Evolutionary conservation across 352 stramenopile genomes (phyloP).

Genomic region (Phytophthora rubi): DNA sequence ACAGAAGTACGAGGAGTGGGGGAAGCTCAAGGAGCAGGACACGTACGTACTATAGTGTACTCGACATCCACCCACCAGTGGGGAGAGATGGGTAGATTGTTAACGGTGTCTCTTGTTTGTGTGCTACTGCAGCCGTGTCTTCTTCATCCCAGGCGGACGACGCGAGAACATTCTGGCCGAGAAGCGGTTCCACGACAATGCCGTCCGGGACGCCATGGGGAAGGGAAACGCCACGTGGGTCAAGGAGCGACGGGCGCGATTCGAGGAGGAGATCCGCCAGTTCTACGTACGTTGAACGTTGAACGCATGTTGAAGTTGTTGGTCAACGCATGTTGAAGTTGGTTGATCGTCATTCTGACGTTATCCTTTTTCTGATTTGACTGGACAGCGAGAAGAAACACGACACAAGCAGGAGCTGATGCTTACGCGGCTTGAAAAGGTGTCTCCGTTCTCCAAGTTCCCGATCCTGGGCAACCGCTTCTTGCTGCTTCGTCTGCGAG

Average conservation of each 20-base stretch:
- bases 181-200: slow-evolving; percentile 76
- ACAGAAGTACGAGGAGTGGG: slow-evolving; percentile 65
- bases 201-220: slow-evolving; percentile 50
- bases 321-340: slow-evolving; percentile 3
- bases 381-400: slow-evolving; percentile 66
- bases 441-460: slow-evolving; percentile 77
- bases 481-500: slow-evolving; percentile 63
- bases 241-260: slow-evolving; percentile 49
- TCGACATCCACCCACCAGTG: background rate
- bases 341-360: slow-evolving; percentile 15
- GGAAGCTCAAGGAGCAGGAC: slow-evolving; percentile 58
- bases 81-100: background rate
- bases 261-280: slow-evolving; percentile 57
- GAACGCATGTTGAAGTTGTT: slow-evolving; percentile 1
- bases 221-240: slow-evolving; percentile 64
- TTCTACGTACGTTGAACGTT: slow-evolving; percentile 57
- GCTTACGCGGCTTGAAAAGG: slow-evolving; percentile 76
- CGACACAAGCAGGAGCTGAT: slow-evolving; percentile 81
- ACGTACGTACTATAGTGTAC: slow-evolving; percentile 38
- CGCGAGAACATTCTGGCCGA: slow-evolving; percentile 70
- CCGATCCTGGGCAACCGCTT: slow-evolving; percentile 77
- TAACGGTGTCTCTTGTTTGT: slow-evolving; percentile 14
- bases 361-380: slow-evolving; percentile 11
- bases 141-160: slow-evolving; percentile 68
- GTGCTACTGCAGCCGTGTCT: slow-evolving; percentile 44